Percentiles rank a stretch among this genome's conserved stretches.
Conservation (phyloP, 352 stramenopile genomes). For the Globisporangium polare region DNA sequence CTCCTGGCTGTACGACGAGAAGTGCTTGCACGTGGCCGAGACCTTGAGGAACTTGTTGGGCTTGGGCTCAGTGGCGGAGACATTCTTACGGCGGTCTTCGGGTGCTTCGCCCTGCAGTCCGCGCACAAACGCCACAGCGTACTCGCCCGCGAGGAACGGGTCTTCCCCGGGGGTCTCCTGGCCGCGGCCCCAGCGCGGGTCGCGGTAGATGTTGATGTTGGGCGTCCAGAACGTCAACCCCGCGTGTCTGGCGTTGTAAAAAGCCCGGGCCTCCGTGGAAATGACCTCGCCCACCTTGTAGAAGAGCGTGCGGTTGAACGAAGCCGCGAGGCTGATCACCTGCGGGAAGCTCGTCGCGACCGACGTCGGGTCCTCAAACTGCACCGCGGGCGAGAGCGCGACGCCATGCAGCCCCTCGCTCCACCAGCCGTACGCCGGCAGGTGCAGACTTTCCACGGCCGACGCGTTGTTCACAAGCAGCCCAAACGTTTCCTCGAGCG, state of each 20-base stretch:
- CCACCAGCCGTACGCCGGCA: slow-evolving; percentile 87
- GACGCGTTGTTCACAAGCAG: slow-evolving; percentile 66
- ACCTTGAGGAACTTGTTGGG: slow-evolving; percentile 54
- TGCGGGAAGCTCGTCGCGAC: slow-evolving; percentile 90
- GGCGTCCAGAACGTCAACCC: slow-evolving; percentile 92
- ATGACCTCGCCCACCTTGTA: slow-evolving; percentile 72
- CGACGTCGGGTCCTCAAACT: slow-evolving; percentile 41
- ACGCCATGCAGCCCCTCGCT: slow-evolving; percentile 88
- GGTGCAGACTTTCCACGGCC: slow-evolving; percentile 18
- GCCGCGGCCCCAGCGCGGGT: slow-evolving; percentile 89
- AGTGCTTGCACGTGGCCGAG: slow-evolving; percentile 92
- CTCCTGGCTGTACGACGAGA: slow-evolving; percentile 87
- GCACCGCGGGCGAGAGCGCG: slow-evolving; percentile 60
- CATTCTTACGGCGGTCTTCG: slow-evolving; percentile 13
- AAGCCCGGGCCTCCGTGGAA: slow-evolving; percentile 72
- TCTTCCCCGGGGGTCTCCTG: slow-evolving; percentile 91
- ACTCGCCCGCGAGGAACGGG: slow-evolving; percentile 81
- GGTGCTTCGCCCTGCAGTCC: slow-evolving; percentile 72
- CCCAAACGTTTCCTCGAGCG: slow-evolving; percentile 58
- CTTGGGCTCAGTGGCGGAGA: background rate
- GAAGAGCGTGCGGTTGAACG: slow-evolving; percentile 89
- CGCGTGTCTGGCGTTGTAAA: slow-evolving; percentile 70
- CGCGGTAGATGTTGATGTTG: slow-evolving; percentile 92
- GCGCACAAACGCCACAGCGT: slow-evolving; percentile 81
- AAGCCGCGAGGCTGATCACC: slow-evolving; percentile 65